Evolutionary conservation across 1,284 basidiomycete genomes (phyloP).

Genomic region (Cutaneotrichosporon cyanovorans): DNA sequence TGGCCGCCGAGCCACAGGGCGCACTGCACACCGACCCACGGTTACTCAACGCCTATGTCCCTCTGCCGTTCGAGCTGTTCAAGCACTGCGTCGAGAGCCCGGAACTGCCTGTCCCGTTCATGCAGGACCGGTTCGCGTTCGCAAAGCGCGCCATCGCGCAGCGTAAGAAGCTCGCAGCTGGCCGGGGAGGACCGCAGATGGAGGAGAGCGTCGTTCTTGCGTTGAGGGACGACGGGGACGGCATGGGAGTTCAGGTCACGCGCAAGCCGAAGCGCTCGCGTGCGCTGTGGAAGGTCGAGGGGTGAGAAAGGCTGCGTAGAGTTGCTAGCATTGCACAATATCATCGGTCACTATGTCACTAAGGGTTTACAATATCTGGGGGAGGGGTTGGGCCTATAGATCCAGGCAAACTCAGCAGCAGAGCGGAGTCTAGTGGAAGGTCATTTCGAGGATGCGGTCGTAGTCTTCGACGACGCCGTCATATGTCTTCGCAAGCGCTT

Average conservation of each 20-base stretch:
- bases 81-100: slow-evolving; percentile 38
- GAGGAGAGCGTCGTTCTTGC: slow-evolving; percentile 75
- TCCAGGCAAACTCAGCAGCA: too few species aligned
- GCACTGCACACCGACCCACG: slow-evolving; percentile 16
- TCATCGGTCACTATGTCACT: slow-evolving; percentile 1
- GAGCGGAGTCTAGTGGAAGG: slow-evolving; percentile 31
- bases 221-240: slow-evolving; percentile 60
- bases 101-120: slow-evolving; percentile 48
- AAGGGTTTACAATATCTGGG: neutral
- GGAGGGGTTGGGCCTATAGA: too few species aligned
- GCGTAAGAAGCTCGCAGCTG: slow-evolving; percentile 59
- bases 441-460: slow-evolving; percentile 61
- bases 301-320: slow-evolving; percentile 45
- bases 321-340: neutral
- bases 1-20: slow-evolving; percentile 41
- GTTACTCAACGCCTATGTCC: slow-evolving; percentile 40
- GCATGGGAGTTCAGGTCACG: slow-evolving; percentile 72
- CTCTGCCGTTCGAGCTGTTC: slow-evolving; percentile 42
- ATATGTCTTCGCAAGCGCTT: slow-evolving; percentile 90
- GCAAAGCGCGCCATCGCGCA: slow-evolving; percentile 77
- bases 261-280: slow-evolving; percentile 63
- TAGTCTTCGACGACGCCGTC: slow-evolving; percentile 82
- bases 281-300: slow-evolving; percentile 77
- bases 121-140: slow-evolving; percentile 78
- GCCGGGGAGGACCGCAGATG: slow-evolving; percentile 50